phyloP scores from a whole-genome alignment of 2,329 filamentous ascomycete species.

The Delphinella strobiligena region DNA sequence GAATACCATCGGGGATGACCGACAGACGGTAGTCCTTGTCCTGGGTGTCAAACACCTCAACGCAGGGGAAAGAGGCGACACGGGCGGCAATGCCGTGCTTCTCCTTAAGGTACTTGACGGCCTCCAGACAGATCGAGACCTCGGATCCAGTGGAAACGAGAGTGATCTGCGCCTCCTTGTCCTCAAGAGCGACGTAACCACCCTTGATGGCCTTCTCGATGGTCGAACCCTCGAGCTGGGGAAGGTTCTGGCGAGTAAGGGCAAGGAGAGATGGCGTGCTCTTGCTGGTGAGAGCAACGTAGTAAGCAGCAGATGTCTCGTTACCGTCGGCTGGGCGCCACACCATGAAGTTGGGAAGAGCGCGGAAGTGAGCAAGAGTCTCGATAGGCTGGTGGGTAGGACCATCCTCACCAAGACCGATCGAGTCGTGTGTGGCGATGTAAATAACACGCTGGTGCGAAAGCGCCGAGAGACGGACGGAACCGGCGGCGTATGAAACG shows the following conservation, averaged over 20 bases:
- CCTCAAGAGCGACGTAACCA: conserved; percentile 82
- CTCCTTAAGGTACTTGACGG: conserved; percentile 81
- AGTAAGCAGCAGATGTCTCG: conserved; percentile 96
- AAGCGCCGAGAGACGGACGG: conserved; percentile 85
- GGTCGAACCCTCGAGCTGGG: conserved; percentile 88
- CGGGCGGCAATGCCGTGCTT: conserved; percentile 79
- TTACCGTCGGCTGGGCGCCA: conserved; percentile 98
- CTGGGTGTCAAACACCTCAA: conserved; percentile 92
- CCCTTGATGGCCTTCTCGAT: conserved; percentile 87
- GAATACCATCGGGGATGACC: conserved; percentile 87
- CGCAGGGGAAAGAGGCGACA: conserved; percentile 91
- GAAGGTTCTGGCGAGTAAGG: conserved; percentile 94
- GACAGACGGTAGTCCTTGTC: conserved; percentile 88
- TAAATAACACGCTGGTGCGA: conserved; percentile 87
- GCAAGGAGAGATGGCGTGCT: conserved; percentile 87
- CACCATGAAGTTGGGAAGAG: conserved; percentile 97
- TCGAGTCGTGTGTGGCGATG: conserved; percentile 97
- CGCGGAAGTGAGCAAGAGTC: conserved; percentile 95
- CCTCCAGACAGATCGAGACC: conserved; percentile 85
- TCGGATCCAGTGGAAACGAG: conserved; percentile 93
- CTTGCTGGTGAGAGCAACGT: conserved; percentile 81
- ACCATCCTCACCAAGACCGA: conserved; percentile 96
- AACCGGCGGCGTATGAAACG: conserved; percentile 91
- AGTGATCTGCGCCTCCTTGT: conserved; percentile 72
- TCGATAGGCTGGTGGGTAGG: conserved; percentile 99